phyloP scores from a whole-genome alignment of 306 rosid species.

The Dalbergia cultrata region DNA sequence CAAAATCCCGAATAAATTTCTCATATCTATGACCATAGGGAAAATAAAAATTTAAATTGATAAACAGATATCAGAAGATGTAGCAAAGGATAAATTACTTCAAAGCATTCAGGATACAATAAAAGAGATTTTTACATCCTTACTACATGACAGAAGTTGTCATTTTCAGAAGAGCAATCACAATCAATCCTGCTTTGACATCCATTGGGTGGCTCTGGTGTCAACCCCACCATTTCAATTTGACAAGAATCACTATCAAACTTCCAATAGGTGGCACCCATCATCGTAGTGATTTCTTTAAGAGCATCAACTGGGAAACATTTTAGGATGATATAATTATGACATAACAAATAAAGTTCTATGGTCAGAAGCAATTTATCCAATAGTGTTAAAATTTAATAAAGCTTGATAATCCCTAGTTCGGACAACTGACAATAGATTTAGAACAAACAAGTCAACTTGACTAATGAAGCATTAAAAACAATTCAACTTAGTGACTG shows the following conservation, averaged over 20 bases:
- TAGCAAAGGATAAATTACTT: constrained; percentile 33
- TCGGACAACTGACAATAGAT: neutral
- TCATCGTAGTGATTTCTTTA: constrained; percentile 60
- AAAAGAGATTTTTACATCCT: constrained; percentile 65
- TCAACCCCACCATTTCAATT: constrained; percentile 66
- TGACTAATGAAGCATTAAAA: neutral
- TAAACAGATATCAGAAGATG: constrained; percentile 23
- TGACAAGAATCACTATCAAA: constrained; percentile 67
- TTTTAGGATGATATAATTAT: constrained; percentile 29
- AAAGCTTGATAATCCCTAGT: neutral
- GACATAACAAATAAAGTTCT: constrained; percentile 29
- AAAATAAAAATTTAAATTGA: constrained; percentile 15
- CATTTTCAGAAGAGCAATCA: constrained; percentile 58
- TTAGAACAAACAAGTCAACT: neutral
- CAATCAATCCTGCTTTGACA: constrained; percentile 55
- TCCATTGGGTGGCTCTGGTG: constrained; percentile 53
- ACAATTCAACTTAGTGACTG: neutral
- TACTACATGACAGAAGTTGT: constrained; percentile 69
- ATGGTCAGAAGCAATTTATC: neutral
- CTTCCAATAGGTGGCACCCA: constrained; percentile 83
- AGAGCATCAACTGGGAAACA: constrained; percentile 74
- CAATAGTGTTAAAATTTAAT: neutral
- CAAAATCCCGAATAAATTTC: constrained; percentile 5
- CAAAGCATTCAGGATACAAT: constrained; percentile 40
- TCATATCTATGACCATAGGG: neutral